Conservation (phyloP, 1,284 basidiomycete species). For the Ustilago tritici region DNA sequence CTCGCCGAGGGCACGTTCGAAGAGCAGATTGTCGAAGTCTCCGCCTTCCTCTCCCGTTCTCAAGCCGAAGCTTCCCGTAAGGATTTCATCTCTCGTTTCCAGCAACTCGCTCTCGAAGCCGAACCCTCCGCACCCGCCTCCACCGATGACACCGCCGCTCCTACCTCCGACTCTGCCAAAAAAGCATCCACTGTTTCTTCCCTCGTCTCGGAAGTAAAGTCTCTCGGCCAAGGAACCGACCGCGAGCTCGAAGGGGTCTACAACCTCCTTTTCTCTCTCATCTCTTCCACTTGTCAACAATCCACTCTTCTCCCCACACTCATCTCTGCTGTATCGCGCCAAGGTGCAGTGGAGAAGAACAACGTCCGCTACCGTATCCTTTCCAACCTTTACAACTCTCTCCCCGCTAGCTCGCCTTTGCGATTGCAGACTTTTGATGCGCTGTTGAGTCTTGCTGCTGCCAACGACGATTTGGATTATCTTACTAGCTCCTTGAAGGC, state of each 20-base stretch:
- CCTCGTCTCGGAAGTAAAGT: conserved; percentile 52
- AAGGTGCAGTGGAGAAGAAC: conserved; percentile 44
- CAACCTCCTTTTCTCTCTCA: conserved; percentile 62
- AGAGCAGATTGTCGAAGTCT: conserved; percentile 63
- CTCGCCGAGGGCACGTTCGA: conserved; percentile 65
- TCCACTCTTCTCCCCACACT: conserved; percentile 43
- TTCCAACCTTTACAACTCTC: conserved; percentile 66
- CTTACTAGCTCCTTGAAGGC: conserved; percentile 53
- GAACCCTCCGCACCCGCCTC: conserved; percentile 32
- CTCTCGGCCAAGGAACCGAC: conserved; percentile 61
- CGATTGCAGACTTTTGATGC: conserved; percentile 59
- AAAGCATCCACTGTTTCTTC: conserved; percentile 46
- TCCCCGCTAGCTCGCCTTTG: conserved; percentile 52
- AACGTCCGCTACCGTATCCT: conserved; percentile 59
- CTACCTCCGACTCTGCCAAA: conserved; percentile 29
- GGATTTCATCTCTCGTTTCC: conserved; percentile 57
- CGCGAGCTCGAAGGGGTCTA: conserved; percentile 67
- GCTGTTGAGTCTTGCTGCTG: conserved; percentile 56
- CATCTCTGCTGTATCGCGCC: conserved; percentile 28
- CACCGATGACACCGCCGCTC: conserved; percentile 9
- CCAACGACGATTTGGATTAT: conserved; percentile 66
- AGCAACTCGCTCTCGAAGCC: conserved; percentile 50
- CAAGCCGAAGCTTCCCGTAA: conserved; percentile 58
- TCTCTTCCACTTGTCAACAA: conserved; percentile 32
- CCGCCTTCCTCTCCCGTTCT: conserved; percentile 60